These are phyloP conservation scores for Aureobasidium sp. DNA, from an alignment of 2,329 filamentous ascomycete species.

Conservation along the genomic window DNA sequence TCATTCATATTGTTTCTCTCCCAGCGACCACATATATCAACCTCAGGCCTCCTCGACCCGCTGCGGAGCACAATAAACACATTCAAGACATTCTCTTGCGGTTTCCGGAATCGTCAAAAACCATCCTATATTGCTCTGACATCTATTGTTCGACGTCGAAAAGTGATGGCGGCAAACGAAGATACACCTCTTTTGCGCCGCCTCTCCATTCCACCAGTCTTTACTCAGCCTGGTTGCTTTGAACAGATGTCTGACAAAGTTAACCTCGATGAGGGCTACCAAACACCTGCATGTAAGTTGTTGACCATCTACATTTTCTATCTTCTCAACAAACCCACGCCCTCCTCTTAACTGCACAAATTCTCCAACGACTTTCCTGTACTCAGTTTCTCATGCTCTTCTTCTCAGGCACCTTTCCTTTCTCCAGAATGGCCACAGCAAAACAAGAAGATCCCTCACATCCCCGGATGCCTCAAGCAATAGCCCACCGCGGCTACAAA, in stretches of 20 bases:
- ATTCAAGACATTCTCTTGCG: conserved; percentile 1
- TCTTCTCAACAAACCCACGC: background rate
- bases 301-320: background rate
- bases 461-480: conserved; percentile 52
- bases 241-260: conserved; percentile 18
- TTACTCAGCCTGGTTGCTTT: conserved; percentile 16
- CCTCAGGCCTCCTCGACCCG: background rate
- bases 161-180: conserved; percentile 8
- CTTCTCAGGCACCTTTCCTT: conserved; percentile 11
- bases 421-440: background rate
- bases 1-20: background rate
- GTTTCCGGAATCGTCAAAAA: background rate
- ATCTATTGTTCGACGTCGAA: background rate
- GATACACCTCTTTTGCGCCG: conserved; percentile 11
- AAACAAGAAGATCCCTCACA: background rate
- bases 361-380: background rate
- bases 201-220: conserved; percentile 12
- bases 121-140: background rate
- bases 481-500: conserved; percentile 75
- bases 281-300: conserved; percentile 14
- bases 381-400: background rate
- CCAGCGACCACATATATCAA: background rate
- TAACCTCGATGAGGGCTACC: background rate
- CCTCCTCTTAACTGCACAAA: background rate
- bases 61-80: background rate